Conservation (phyloP, 129 eudicot genomes). For the Apium graveolens region DNA sequence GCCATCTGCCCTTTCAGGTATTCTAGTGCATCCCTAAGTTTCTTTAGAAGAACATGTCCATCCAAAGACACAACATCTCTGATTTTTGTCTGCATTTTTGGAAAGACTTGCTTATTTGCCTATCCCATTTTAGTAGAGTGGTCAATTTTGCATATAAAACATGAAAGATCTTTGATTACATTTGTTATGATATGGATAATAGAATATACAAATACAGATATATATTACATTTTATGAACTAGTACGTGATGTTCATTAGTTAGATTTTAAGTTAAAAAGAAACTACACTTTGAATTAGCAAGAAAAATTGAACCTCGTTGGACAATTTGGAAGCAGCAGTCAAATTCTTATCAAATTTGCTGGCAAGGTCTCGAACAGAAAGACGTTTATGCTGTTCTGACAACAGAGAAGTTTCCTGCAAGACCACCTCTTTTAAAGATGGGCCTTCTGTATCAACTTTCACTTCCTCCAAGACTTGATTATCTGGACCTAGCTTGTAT, state of each 20-base stretch:
- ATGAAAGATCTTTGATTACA: not conserved
- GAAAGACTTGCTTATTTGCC: not conserved
- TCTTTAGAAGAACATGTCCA: conserved; percentile 95
- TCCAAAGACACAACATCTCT: conserved; percentile 88
- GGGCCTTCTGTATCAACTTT: conserved; percentile 64
- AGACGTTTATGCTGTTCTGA: conserved; percentile 90
- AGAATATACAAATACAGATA: not conserved
- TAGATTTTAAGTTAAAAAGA: not conserved
- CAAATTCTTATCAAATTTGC: conserved; percentile 94
- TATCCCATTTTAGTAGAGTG: not conserved
- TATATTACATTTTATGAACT: not conserved
- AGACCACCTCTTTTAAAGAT: conserved; percentile 76
- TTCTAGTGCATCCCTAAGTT: conserved; percentile 93
- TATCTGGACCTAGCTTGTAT: conserved; percentile 78
- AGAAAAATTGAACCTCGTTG: conserved; percentile 45
- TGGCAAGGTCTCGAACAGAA: conserved; percentile 93
- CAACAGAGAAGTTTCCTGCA: conserved; percentile 61
- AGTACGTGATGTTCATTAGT: not conserved
- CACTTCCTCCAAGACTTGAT: conserved; percentile 74
- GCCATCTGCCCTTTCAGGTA: conserved; percentile 73
- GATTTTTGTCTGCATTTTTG: conserved; percentile 69
- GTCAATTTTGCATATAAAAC: not conserved
- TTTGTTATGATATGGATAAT: not conserved
- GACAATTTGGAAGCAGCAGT: conserved; percentile 90
- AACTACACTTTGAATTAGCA: not conserved